Evolutionary conservation across 495 filamentous ascomycete species (phyloP), one percentile per base, ranked within the genome.

Genomic region (Parachaetomium inaequale): DNA sequence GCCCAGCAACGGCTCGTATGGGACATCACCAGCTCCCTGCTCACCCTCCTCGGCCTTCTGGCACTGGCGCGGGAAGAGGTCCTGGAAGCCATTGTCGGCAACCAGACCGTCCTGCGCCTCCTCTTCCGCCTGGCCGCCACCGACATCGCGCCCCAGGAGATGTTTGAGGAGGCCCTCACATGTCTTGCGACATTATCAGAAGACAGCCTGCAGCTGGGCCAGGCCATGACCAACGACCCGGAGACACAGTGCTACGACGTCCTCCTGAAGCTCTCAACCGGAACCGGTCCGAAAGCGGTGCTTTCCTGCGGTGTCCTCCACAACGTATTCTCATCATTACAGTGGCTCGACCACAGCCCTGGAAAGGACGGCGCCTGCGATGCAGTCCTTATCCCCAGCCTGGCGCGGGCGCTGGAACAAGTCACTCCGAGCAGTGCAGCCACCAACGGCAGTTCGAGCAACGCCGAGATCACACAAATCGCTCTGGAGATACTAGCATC

Each of bases 401-500:
- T 85, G 36, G 68, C 76, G 34, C 63, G 67, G 23, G 68, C 70
- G 11, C 66, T 82, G 21, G 73, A 75, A 43, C 68, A 66, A 23
- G 65, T 69, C 14, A 63, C 62, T 11, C 63, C 73, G 0, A 64
- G 61, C 7, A 65, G 55, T 8, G 50, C 26, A 3, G 64, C 61
- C 61, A 49, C 65, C 28, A 75, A 77, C 25, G 75, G 72, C 25
- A 65, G 55, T 17, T 59, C 65, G 2, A 69, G 45, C 63, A 58
- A 73, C 7, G 63, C 66, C 21, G 68, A 80, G 42, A 70, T 79
- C 23, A 57, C 82, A 36, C 75, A 82, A 63, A 59, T 81, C 17
- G 81, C 79, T 17, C 66, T 87, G 1, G 84, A 85, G 63, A 78
- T 84, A 10, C 61, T 85, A 1, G 82, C 82, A 10, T 84, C 85